A percentile compares a stretch with the other conserved stretches of the same genome.
phyloP scores from a whole-genome alignment of 495 filamentous ascomycete genomes.

The Penicillium lividum region DNA sequence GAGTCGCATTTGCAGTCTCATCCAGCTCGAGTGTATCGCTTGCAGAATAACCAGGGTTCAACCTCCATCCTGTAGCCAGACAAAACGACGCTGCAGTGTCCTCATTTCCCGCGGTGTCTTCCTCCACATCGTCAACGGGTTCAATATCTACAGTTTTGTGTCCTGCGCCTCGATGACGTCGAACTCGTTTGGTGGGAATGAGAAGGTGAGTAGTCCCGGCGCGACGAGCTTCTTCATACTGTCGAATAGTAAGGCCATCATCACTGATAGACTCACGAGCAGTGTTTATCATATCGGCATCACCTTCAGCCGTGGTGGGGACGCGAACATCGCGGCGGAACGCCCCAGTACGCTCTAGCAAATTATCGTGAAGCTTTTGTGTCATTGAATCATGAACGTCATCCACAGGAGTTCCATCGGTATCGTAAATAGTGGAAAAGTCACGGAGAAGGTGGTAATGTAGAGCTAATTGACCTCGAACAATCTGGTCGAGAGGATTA shows the following conservation, averaged over 20 bases:
- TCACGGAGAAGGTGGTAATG: slow-evolving; percentile 82
- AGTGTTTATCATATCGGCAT: slow-evolving; percentile 77
- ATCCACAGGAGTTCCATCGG: slow-evolving; percentile 78
- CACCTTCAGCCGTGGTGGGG: slow-evolving; percentile 75
- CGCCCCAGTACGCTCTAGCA: slow-evolving; percentile 83
- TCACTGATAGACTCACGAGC: slow-evolving; percentile 75
- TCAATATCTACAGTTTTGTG: slow-evolving; percentile 48
- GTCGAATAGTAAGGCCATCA: slow-evolving; percentile 68
- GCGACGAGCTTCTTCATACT: slow-evolving; percentile 61
- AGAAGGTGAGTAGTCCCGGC: slow-evolving; percentile 44
- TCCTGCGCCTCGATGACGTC: slow-evolving; percentile 46
- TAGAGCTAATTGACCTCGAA: slow-evolving; percentile 87
- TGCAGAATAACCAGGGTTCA: slow-evolving; percentile 64
- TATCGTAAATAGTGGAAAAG: slow-evolving; percentile 87
- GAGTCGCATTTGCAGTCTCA: slow-evolving; percentile 55
- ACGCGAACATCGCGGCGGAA: slow-evolving; percentile 77
- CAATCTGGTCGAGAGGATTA: slow-evolving; percentile 87
- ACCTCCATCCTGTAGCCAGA: slow-evolving; percentile 75
- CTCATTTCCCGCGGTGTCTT: slow-evolving; percentile 58
- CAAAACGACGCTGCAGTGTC: slow-evolving; percentile 68
- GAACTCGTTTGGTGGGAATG: slow-evolving; percentile 43
- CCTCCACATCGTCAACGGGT: slow-evolving; percentile 45
- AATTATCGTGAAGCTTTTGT: slow-evolving; percentile 90
- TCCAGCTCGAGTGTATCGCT: slow-evolving; percentile 76
- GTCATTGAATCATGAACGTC: slow-evolving; percentile 77